A percentile compares a stretch with the other conserved stretches of the same genome.
phyloP scores from a whole-genome alignment of 768 basidiomycete genomes.

The Stropharia rugosoannulata region DNA sequence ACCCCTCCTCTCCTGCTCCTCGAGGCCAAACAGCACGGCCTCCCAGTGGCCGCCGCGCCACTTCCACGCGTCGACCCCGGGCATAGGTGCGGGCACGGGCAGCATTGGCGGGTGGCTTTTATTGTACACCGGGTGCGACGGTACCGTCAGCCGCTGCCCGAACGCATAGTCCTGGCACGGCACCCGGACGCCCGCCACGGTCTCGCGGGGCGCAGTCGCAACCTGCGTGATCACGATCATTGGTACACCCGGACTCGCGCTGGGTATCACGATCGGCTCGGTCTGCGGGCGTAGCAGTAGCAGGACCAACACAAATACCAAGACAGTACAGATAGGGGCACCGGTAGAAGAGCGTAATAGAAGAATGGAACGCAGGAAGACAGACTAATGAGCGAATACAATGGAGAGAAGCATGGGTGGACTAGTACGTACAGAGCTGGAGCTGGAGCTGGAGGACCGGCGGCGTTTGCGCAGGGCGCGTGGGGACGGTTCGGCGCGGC shows the following conservation, averaged over 20 bases:
- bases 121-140: constrained; percentile 46
- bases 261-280: constrained; percentile 26
- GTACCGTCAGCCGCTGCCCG: constrained; percentile 49
- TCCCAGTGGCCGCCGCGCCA: constrained; percentile 57
- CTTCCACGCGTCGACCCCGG: constrained; percentile 39
- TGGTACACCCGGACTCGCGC: constrained; percentile 38
- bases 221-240: constrained; percentile 53
- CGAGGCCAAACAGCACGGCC: constrained; percentile 42
- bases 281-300: constrained; percentile 3
- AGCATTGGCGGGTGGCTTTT: constrained; percentile 42
- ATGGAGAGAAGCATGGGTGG: too few relatives aligned
- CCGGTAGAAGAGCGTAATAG: not conserved
- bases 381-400: too few relatives aligned
- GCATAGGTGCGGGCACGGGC: constrained; percentile 18
- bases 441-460: constrained; percentile 11
- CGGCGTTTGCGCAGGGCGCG: constrained; percentile 21
- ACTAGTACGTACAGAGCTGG: too few relatives aligned
- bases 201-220: constrained; percentile 33
- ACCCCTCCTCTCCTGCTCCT: constrained; percentile 40
- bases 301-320: not conserved
- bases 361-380: too few relatives aligned
- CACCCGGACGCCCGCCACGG: constrained; percentile 36
- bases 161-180: constrained; percentile 58
- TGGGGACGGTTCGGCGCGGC: not conserved
- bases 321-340: constrained; percentile 6